These are phyloP conservation scores for Fusarium sp. DNA, from an alignment of 2,329 filamentous ascomycete genomes.

Conservation along the genomic window DNA sequence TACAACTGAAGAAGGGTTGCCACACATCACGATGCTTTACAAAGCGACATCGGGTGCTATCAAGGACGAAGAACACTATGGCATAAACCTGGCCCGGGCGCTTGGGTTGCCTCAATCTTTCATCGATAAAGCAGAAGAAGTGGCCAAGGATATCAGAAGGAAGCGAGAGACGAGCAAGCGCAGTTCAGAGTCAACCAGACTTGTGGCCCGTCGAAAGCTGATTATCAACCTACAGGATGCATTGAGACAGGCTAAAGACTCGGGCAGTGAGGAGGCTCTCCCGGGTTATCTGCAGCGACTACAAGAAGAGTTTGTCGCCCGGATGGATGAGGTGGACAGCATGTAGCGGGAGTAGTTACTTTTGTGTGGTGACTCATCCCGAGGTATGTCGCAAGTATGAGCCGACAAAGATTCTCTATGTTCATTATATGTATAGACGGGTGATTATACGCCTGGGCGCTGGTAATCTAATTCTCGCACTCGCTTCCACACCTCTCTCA, in stretches of 20 bases:
- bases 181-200: conserved; percentile 66
- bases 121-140: conserved; percentile 73
- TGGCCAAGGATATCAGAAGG: conserved; percentile 71
- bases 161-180: conserved; percentile 68
- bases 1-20: conserved; percentile 58
- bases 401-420: not conserved
- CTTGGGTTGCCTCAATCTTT: conserved; percentile 77
- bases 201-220: conserved; percentile 75
- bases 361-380: not conserved
- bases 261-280: conserved; percentile 71
- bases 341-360: conserved; percentile 12
- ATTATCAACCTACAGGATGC: conserved; percentile 79
- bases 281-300: conserved; percentile 47
- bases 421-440: not conserved
- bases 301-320: conserved; percentile 78
- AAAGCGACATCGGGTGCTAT: conserved; percentile 79
- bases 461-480: conserved; percentile 74
- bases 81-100: conserved; percentile 81
- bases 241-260: conserved; percentile 73
- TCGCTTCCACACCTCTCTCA: conserved; percentile 78
- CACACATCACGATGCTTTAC: conserved; percentile 87
- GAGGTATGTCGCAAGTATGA: not conserved
- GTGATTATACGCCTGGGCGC: conserved; percentile 62
- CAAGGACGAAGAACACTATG: conserved; percentile 77
- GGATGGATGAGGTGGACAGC: conserved; percentile 74